These are phyloP conservation scores for Debaryomyces maramus DNA, from an alignment of 805 yeast species.

Conservation along the genomic window DNA sequence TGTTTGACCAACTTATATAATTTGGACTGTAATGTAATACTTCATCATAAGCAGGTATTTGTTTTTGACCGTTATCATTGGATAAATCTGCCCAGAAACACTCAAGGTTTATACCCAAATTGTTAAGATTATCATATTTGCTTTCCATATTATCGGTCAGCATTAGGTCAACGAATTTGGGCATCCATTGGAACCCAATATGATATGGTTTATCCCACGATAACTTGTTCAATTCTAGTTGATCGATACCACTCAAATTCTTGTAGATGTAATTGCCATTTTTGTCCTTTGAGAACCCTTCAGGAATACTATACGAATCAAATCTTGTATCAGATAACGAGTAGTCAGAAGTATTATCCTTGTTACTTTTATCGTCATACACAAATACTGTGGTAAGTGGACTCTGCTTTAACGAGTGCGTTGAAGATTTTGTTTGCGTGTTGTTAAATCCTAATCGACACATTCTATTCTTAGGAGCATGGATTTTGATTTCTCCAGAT, in stretches of 20 bases:
- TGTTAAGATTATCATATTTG: constrained; percentile 21
- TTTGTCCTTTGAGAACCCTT: constrained; percentile 45
- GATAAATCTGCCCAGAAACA: constrained; percentile 79
- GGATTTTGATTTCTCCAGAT: constrained; percentile 59
- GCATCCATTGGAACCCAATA: constrained; percentile 76
- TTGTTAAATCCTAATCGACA: constrained; percentile 64
- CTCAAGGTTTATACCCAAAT: constrained; percentile 55
- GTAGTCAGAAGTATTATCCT: constrained; percentile 9
- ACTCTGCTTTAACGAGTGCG: constrained; percentile 30
- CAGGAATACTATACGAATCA: constrained; percentile 30
- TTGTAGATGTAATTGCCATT: constrained; percentile 51
- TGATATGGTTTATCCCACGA: constrained; percentile 59
- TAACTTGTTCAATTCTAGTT: constrained; percentile 62
- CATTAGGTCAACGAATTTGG: constrained; percentile 48
- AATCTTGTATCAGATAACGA: not conserved
- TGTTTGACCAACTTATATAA: constrained; percentile 63
- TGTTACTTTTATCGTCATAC: constrained; percentile 34
- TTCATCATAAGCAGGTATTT: constrained; percentile 71
- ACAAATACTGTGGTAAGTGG: constrained; percentile 67
- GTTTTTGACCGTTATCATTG: constrained; percentile 38
- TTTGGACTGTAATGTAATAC: constrained; percentile 65
- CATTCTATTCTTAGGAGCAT: constrained; percentile 59
- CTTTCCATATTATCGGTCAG: constrained; percentile 19
- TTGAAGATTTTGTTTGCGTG: constrained; percentile 30
- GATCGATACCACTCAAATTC: constrained; percentile 61